phyloP scores from a whole-genome alignment of 805 yeast genomes.

The Candida golubevii region DNA sequence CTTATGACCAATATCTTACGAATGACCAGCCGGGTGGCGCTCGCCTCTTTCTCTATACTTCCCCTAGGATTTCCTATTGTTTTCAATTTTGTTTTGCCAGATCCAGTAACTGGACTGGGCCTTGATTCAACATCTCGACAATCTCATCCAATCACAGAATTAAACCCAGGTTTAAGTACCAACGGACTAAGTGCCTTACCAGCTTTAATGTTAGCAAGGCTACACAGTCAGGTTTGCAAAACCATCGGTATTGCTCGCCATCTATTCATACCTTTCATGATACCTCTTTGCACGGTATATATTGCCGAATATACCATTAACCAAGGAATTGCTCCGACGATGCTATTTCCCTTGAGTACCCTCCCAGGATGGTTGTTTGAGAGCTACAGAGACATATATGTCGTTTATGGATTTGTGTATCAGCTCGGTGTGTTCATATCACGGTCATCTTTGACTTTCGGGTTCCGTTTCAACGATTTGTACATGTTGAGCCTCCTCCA shows the following conservation, averaged over 20 bases:
- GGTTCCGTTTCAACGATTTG: constrained; percentile 53
- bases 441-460: constrained; percentile 70
- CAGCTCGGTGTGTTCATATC: constrained; percentile 92
- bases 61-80: constrained; percentile 48
- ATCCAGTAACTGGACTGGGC: background rate
- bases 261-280: constrained; percentile 63
- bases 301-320: constrained; percentile 83
- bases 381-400: constrained; percentile 80
- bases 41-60: constrained; percentile 51
- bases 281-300: constrained; percentile 81
- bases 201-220: background rate
- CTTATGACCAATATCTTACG: constrained; percentile 66
- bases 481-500: constrained; percentile 67
- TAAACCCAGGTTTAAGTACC: background rate
- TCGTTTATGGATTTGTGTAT: constrained; percentile 82
- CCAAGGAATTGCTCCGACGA: constrained; percentile 88
- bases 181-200: no score
- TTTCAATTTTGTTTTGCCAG: constrained; percentile 25
- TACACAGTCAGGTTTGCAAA: background rate
- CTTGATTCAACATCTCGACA: background rate
- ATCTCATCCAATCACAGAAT: background rate
- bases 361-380: constrained; percentile 57
- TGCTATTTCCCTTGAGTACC: constrained; percentile 67
- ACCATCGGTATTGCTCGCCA: background rate
- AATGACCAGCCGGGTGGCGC: constrained; percentile 48